Conservation (phyloP, 2,329 filamentous ascomycete species). For the Cylindrodendrum hubeiense region DNA sequence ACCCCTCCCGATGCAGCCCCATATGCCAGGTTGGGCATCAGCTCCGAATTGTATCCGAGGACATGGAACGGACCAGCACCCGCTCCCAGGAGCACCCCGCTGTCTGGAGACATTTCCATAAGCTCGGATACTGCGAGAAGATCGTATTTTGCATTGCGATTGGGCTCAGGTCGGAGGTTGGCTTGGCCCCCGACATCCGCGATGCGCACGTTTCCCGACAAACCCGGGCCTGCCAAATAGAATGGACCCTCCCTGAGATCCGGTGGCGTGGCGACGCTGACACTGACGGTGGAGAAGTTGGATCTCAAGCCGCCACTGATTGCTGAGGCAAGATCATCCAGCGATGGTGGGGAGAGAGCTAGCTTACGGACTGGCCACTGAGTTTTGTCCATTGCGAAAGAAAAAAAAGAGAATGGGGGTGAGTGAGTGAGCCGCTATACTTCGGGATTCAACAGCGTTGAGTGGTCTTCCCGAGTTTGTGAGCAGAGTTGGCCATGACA, state of each 20-base stretch:
- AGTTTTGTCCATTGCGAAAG: background rate
- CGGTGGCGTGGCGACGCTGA: slow-evolving; percentile 47
- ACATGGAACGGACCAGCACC: slow-evolving; percentile 57
- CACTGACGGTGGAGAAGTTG: slow-evolving; percentile 40
- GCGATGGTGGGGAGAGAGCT: slow-evolving; percentile 40
- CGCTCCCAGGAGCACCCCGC: slow-evolving; percentile 54
- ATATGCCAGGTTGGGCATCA: slow-evolving; percentile 54
- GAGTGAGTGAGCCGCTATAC: too few species aligned
- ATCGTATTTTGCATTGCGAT: slow-evolving; percentile 50
- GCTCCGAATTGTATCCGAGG: slow-evolving; percentile 56
- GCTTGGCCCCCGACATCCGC: slow-evolving; percentile 59
- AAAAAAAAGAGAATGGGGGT: too few species aligned
- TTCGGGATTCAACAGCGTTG: too few species aligned
- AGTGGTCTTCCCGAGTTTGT: too few species aligned
- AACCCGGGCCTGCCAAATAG: slow-evolving; percentile 52
- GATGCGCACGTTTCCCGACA: slow-evolving; percentile 54
- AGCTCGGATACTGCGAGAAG: slow-evolving; percentile 46
- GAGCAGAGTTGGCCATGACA: too few species aligned
- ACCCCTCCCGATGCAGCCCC: slow-evolving; percentile 31
- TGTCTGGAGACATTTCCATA: slow-evolving; percentile 51
- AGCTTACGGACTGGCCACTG: slow-evolving; percentile 16
- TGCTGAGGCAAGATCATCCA: slow-evolving; percentile 40
- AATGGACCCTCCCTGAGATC: slow-evolving; percentile 54
- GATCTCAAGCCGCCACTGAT: slow-evolving; percentile 34
- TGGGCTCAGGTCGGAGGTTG: slow-evolving; percentile 53